Percentiles rank a stretch among this genome's conserved stretches.
Conservation (phyloP, 2,329 filamentous ascomycete genomes). For the Monosporascus ibericus region DNA sequence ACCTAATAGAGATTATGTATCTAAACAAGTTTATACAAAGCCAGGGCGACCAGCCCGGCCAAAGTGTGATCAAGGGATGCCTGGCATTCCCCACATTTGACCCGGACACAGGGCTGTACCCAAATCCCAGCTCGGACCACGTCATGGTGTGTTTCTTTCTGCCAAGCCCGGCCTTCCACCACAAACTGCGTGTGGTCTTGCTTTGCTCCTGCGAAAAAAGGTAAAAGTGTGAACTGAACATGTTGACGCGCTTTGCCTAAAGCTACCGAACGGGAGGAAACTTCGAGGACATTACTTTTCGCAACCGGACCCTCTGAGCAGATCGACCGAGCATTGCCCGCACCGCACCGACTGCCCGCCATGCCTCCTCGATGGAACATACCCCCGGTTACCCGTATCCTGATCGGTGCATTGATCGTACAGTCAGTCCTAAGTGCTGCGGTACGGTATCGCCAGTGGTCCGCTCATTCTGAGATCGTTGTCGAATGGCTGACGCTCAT, state of each 20-base stretch:
- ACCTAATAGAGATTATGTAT: no score
- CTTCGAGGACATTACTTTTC: neutral
- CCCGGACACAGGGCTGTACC: neutral
- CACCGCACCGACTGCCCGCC: constrained; percentile 22
- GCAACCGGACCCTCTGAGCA: no score
- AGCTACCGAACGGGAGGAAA: neutral
- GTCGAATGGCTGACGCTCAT: constrained; percentile 85
- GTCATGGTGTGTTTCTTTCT: neutral
- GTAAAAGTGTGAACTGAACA: neutral
- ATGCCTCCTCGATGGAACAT: constrained; percentile 87
- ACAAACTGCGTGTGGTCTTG: neutral
- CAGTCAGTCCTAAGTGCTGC: constrained; percentile 79
- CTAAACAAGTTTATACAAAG: no score
- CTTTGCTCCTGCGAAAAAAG: neutral
- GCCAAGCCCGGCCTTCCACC: neutral
- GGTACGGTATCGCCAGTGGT: constrained; percentile 68
- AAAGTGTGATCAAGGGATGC: no score
- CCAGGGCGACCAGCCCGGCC: no score
- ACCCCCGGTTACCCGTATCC: constrained; percentile 79
- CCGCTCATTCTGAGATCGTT: constrained; percentile 56
- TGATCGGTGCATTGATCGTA: constrained; percentile 67
- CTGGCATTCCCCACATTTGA: neutral
- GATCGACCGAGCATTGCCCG: no score
- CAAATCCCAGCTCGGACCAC: neutral
- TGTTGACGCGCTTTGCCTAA: neutral